Base-by-base conservation (phyloP, 163 green algal genomes). In the Scenedesmus sp. region DNA sequence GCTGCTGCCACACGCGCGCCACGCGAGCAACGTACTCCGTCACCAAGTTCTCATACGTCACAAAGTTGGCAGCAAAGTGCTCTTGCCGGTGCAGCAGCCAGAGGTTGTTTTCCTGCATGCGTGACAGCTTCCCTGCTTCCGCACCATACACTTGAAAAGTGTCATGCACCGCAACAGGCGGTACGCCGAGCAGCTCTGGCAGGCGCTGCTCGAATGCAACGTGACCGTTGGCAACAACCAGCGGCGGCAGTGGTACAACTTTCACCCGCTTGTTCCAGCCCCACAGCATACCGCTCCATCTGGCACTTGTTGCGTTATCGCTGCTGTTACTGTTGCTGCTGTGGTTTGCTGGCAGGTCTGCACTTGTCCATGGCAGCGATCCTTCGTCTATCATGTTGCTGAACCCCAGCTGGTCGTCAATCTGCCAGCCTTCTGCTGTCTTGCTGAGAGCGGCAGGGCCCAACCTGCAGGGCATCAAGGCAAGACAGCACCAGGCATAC, bases 391-490 rank as follows among this genome's bases (percentile, higher is more conserved):
- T 66, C 9, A 67, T 26, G 20, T 84, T 13, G 13, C 54, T 84
- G 52, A 90, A 70, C 16, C n/a, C 66, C 67, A 90, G 12, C 15
- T 90, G 86, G 67, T 90, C 86, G n/a, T 90, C 86, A 8, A 90
- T 57, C 86, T 59, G 60, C 86, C 86, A 89, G 46, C 84, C 84
- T 1, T 89, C 64, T 20, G 54, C 2, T 3, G 23, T 79, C 46
- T 76, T 59, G 34, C 60, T 89, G 26, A 59, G 60, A 34, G 84
- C 60, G 26, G 23, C 84, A 62, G 84, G 62, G 34, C 4, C 59
- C 26, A 89, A n/a, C 70, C 70, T 79, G 70, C 70, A 15, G 23
- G 52, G 23, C 23, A 79, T 46, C 23, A 16, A 26, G 18, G 66
- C 15, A 76, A 7, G 7, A 8, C 67, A 77, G 67, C 18, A 46